Conservation (phyloP, 805 yeast species). For the Candida ovalis region DNA sequence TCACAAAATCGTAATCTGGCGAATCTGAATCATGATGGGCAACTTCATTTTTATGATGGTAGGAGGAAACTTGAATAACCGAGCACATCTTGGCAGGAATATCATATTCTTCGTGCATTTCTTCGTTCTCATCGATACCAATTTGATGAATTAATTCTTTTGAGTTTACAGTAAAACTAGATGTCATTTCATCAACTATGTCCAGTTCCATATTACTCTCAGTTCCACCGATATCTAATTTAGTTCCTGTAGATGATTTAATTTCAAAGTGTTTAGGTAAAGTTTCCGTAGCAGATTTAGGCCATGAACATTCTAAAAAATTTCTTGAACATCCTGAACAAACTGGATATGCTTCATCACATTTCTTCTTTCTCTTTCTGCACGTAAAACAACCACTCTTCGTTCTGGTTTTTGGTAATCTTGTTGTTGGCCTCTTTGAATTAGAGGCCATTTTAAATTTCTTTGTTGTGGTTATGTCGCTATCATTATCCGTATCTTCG, state of each 20-base stretch:
- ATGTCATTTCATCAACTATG: neutral
- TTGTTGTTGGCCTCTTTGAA: slow-evolving; percentile 1
- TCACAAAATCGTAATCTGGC: slow-evolving; percentile 13
- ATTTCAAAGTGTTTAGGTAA: slow-evolving; percentile 27
- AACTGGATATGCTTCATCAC: slow-evolving; percentile 31
- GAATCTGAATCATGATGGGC: neutral
- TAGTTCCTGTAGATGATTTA: slow-evolving; percentile 15
- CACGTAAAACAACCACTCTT: slow-evolving; percentile 37
- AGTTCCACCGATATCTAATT: neutral
- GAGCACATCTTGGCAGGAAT: slow-evolving; percentile 28
- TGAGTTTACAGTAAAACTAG: neutral
- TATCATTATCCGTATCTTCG: neutral
- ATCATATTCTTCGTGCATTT: slow-evolving; percentile 15
- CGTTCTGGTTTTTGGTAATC: slow-evolving; percentile 23
- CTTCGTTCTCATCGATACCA: neutral
- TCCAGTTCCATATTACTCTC: neutral
- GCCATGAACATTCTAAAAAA: slow-evolving; percentile 33
- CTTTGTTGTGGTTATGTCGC: neutral
- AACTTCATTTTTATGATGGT: slow-evolving; percentile 13
- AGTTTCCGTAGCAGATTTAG: slow-evolving; percentile 20
- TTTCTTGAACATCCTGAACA: slow-evolving; percentile 35
- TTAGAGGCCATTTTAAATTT: slow-evolving; percentile 1
- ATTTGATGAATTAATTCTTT: neutral
- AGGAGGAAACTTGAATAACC: slow-evolving; percentile 22
- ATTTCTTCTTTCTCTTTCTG: slow-evolving; percentile 35